A percentile compares a stretch with the other conserved stretches of the same genome.
Evolutionary conservation across 2,329 filamentous ascomycete species (phyloP).

Genomic region (Pseudogymnoascus destructans): DNA sequence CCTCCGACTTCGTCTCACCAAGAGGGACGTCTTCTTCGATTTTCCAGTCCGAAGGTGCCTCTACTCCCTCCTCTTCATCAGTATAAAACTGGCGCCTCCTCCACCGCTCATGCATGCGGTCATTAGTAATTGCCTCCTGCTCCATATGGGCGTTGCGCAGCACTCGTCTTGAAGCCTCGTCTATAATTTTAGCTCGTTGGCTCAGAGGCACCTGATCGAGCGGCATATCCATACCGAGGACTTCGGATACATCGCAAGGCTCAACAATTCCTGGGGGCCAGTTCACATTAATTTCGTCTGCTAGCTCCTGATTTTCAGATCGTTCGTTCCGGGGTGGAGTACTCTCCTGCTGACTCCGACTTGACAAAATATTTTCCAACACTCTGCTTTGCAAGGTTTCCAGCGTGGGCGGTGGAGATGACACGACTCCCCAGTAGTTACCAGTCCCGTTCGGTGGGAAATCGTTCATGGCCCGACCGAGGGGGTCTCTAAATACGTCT

Average conservation of each 20-base stretch:
- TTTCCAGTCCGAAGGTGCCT: conserved; percentile 50
- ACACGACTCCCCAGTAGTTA: conserved; percentile 4
- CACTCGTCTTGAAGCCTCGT: neutral
- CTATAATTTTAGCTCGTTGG: neutral
- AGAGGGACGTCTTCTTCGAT: conserved; percentile 42
- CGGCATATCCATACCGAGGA: neutral
- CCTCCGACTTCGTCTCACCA: neutral
- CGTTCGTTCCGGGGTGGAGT: neutral
- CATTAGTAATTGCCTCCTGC: neutral
- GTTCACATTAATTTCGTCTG: neutral
- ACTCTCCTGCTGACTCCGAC: neutral
- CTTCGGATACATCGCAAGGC: conserved; percentile 2
- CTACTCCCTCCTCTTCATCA: conserved; percentile 68
- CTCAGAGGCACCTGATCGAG: neutral
- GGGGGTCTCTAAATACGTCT: neutral
- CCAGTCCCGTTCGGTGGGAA: neutral
- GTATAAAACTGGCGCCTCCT: conserved; percentile 66
- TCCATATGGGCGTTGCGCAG: neutral
- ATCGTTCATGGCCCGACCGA: neutral
- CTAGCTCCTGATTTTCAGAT: neutral
- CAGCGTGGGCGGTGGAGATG: neutral
- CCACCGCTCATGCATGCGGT: conserved; percentile 55
- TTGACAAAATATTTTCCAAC: neutral
- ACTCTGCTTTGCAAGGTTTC: neutral
- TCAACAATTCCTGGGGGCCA: neutral